These are phyloP conservation scores for Mangifera indica DNA, from an alignment of 345 rosid species.

Conservation along the genomic window DNA sequence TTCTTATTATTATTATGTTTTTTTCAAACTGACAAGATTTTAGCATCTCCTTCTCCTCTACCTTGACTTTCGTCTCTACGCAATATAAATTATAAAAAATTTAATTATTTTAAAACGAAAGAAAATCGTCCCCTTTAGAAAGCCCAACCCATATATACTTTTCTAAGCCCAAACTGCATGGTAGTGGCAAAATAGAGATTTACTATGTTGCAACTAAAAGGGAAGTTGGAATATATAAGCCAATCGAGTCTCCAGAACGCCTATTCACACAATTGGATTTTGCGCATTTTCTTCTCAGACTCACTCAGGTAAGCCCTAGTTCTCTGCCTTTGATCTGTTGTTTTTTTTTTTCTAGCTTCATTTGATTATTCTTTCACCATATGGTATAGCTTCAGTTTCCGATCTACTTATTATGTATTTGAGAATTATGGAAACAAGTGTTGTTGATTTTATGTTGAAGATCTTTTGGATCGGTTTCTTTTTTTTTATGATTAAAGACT, in stretches of 20 bases:
- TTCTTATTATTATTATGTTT: no score
- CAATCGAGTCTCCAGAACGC: not conserved
- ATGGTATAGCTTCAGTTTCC: not conserved
- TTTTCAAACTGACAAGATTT: no score
- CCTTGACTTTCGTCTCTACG: no score
- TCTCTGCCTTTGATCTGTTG: not conserved
- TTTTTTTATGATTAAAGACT: not conserved
- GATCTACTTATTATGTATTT: not conserved
- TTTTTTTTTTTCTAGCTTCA: not conserved
- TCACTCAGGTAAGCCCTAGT: slow-evolving; percentile 29
- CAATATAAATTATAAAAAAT: no score
- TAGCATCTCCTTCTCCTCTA: no score
- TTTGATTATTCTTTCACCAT: not conserved
- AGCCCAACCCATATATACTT: no score
- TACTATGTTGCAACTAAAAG: not conserved
- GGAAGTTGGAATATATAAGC: not conserved
- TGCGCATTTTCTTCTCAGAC: not conserved
- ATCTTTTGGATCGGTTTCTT: slow-evolving; percentile 6
- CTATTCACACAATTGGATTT: not conserved
- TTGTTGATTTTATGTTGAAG: not conserved
- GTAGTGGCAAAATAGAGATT: slow-evolving; percentile 7
- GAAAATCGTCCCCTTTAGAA: no score
- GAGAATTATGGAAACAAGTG: not conserved
- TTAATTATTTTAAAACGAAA: no score
- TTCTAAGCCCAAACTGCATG: no score